Percentiles rank a stretch among this genome's conserved stretches.
These are phyloP conservation scores for Hordeum marinum DNA, from an alignment of 176 grass and related monocot genomes.

Conservation along the genomic window DNA sequence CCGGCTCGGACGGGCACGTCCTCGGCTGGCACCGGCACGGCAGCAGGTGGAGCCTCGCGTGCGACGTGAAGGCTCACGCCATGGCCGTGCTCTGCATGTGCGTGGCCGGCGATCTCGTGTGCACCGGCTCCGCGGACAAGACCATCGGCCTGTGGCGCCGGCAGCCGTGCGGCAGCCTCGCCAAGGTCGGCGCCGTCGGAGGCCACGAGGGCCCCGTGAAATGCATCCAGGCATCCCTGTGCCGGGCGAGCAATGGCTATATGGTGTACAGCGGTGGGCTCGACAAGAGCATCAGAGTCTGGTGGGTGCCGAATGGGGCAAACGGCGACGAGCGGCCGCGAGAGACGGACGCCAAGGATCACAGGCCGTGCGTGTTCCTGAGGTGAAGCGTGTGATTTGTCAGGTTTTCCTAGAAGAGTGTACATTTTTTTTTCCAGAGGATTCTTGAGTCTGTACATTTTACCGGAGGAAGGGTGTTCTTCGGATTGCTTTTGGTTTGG, in stretches of 20 bases:
- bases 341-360: conserved; percentile 5
- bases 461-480: too few relatives aligned
- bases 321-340: neutral
- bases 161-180: conserved; percentile 32
- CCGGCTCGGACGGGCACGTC: conserved; percentile 64
- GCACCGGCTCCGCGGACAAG: conserved; percentile 79
- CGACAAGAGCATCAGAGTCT: conserved; percentile 90
- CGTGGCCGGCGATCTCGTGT: conserved; percentile 55
- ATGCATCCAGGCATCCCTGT: conserved; percentile 66
- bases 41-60: conserved; percentile 48
- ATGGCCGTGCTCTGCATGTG: conserved; percentile 78
- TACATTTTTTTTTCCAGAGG: too few relatives aligned
- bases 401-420: too few relatives aligned
- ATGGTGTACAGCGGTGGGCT: conserved; percentile 88
- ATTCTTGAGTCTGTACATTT: too few relatives aligned
- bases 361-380: conserved; percentile 21
- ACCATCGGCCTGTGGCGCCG: conserved; percentile 71
- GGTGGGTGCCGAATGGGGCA: conserved; percentile 57
- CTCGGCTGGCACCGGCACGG: conserved; percentile 41
- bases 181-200: conserved; percentile 36
- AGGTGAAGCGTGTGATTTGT: conserved; percentile 3
- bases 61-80: conserved; percentile 62
- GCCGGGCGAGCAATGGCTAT: conserved; percentile 48
- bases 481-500: too few relatives aligned
- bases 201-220: conserved; percentile 85